Conservation (phyloP, 139 green algal genomes). For the Haematococcus lacustris region DNA sequence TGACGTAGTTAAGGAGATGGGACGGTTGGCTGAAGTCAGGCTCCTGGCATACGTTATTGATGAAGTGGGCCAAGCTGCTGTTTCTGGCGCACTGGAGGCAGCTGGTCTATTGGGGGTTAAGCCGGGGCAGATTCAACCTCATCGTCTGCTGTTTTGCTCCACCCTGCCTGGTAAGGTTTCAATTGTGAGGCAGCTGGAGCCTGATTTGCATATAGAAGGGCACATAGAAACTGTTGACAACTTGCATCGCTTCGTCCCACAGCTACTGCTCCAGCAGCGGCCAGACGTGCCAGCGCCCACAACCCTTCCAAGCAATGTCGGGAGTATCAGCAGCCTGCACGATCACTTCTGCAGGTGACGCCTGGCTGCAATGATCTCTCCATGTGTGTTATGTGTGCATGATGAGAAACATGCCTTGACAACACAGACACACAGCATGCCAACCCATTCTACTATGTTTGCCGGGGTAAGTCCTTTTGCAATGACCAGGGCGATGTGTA, state of each 20-base stretch:
- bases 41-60: conserved; percentile 51
- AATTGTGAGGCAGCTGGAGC: conserved; percentile 53
- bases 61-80: conserved; percentile 45
- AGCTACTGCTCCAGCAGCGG: no score
- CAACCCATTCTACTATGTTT: no score
- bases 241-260: conserved; percentile 62
- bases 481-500: no score
- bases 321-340: no score
- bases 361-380: no score
- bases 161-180: conserved; percentile 70
- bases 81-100: conserved; percentile 45
- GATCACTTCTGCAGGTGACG: no score
- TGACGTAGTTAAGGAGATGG: background rate
- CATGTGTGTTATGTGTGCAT: no score
- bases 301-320: no score
- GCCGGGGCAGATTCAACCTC: conserved; percentile 28
- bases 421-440: no score
- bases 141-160: conserved; percentile 67
- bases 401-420: no score
- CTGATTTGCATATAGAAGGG: conserved; percentile 72
- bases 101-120: conserved; percentile 25
- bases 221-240: conserved; percentile 45
- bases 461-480: no score
- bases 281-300: background rate
- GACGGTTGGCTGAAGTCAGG: conserved; percentile 14